Percentiles rank a stretch among this genome's conserved stretches.
Conservation (phyloP, 1,284 basidiomycete genomes). For the Sanghuangporus sanghuang region DNA sequence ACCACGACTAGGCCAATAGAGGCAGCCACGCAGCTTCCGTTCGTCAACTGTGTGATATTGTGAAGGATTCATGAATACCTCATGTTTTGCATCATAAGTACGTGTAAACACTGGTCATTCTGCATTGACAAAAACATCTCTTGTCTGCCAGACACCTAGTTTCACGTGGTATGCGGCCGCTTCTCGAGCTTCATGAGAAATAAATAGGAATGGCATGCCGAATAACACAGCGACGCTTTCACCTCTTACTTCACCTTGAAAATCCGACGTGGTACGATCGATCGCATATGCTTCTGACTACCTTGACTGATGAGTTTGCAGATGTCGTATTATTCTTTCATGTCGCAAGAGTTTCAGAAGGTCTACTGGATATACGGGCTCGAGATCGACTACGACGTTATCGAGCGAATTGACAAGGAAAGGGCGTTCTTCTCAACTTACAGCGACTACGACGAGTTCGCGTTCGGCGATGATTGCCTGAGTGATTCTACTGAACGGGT, state of each 20-base stretch:
- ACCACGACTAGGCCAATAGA: not conserved
- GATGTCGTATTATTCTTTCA: conserved; percentile 7
- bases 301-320: not conserved
- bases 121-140: not conserved
- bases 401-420: not conserved
- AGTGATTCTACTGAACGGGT: not conserved
- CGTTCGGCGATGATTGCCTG: not conserved
- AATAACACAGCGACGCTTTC: not conserved
- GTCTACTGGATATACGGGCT: conserved; percentile 9
- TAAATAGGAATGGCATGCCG: not conserved
- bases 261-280: not conserved
- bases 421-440: not conserved
- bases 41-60: not conserved
- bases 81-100: not conserved
- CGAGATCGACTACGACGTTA: not conserved
- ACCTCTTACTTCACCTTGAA: not conserved
- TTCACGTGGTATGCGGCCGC: not conserved
- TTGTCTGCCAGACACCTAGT: not conserved
- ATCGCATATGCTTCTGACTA: not conserved
- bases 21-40: not conserved
- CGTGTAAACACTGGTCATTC: not conserved
- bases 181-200: not conserved
- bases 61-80: not conserved
- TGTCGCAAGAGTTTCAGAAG: not conserved
- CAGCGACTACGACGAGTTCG: not conserved